Conservation (phyloP, 2,329 filamentous ascomycete species). For the Dactylellina cionopaga region DNA sequence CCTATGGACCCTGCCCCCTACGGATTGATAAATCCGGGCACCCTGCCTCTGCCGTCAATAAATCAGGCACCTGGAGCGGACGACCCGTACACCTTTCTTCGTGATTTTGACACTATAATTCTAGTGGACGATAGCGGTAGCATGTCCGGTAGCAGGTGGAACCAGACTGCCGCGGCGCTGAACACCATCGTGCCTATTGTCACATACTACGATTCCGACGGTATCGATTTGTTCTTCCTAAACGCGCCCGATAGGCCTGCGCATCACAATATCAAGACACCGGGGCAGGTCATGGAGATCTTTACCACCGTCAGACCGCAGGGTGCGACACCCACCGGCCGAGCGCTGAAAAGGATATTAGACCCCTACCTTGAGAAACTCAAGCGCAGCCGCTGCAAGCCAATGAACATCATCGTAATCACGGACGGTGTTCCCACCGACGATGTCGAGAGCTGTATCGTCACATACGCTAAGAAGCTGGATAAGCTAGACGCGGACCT, state of each 20-base stretch:
- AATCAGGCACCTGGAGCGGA: slow-evolving; percentile 35
- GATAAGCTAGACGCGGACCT: slow-evolving; percentile 75
- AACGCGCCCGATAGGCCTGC: slow-evolving; percentile 72
- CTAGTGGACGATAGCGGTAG: slow-evolving; percentile 91
- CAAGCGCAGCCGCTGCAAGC: slow-evolving; percentile 69
- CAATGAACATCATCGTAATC: slow-evolving; percentile 90
- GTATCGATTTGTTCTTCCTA: slow-evolving; percentile 90
- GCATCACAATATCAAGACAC: slow-evolving; percentile 72
- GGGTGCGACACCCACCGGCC: slow-evolving; percentile 78
- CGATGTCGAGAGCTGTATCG: slow-evolving; percentile 77
- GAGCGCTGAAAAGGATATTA: slow-evolving; percentile 76
- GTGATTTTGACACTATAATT: slow-evolving; percentile 85
- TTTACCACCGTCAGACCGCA: slow-evolving; percentile 74
- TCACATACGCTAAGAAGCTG: slow-evolving; percentile 74
- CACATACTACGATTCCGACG: slow-evolving; percentile 79
- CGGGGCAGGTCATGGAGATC: slow-evolving; percentile 71
- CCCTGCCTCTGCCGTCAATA: slow-evolving; percentile 30
- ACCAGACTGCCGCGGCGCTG: slow-evolving; percentile 76
- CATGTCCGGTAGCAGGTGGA: slow-evolving; percentile 78
- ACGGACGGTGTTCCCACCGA: slow-evolving; percentile 87
- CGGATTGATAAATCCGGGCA: slow-evolving; percentile 38
- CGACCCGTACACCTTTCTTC: slow-evolving; percentile 79
- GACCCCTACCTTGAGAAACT: slow-evolving; percentile 74
- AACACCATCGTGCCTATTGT: slow-evolving; percentile 82
- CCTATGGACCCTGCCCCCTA: slow-evolving; percentile 12